phyloP scores from a whole-genome alignment of 495 filamentous ascomycete genomes.

The Cladorrhinum samala region DNA sequence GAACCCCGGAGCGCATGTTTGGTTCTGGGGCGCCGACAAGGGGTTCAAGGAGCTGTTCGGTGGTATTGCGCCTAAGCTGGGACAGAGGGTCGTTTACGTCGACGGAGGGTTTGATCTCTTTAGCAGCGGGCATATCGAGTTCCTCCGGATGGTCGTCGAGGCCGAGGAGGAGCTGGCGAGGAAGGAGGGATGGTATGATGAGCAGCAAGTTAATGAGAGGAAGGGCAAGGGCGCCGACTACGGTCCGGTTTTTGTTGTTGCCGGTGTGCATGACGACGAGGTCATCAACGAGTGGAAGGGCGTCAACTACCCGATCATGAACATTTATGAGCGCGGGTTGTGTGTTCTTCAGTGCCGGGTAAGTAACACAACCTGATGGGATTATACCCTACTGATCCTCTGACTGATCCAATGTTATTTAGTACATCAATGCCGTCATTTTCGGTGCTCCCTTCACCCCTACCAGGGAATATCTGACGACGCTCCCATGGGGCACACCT shows the following conservation, averaged over 20 bases:
- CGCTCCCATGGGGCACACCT: slow-evolving; percentile 68
- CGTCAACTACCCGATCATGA: slow-evolving; percentile 98
- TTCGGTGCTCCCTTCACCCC: slow-evolving; percentile 87
- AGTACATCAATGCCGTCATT: slow-evolving; percentile 83
- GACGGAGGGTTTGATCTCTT: slow-evolving; percentile 98
- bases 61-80: slow-evolving; percentile 60
- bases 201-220: slow-evolving; percentile 54
- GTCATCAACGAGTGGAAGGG: slow-evolving; percentile 96
- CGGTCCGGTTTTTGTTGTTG: slow-evolving; percentile 75
- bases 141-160: slow-evolving; percentile 67
- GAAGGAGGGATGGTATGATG: slow-evolving; percentile 65
- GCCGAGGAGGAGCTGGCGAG: slow-evolving; percentile 61
- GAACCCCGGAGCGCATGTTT: slow-evolving; percentile 67
- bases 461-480: slow-evolving; percentile 63
- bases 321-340: slow-evolving; percentile 90
- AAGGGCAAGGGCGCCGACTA: slow-evolving; percentile 64
- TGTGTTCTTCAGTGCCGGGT: slow-evolving; percentile 93
- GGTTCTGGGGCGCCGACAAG: slow-evolving; percentile 61
- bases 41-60: slow-evolving; percentile 57
- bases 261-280: slow-evolving; percentile 87
- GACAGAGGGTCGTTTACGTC: slow-evolving; percentile 86
- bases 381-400: neutral
- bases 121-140: slow-evolving; percentile 93
- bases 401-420: slow-evolving; percentile 5
- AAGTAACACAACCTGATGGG: slow-evolving; percentile 27